A percentile compares a stretch with the other conserved stretches of the same genome.
Conservation (phyloP, 768 basidiomycete genomes). For the Lactifluus volemus region DNA sequence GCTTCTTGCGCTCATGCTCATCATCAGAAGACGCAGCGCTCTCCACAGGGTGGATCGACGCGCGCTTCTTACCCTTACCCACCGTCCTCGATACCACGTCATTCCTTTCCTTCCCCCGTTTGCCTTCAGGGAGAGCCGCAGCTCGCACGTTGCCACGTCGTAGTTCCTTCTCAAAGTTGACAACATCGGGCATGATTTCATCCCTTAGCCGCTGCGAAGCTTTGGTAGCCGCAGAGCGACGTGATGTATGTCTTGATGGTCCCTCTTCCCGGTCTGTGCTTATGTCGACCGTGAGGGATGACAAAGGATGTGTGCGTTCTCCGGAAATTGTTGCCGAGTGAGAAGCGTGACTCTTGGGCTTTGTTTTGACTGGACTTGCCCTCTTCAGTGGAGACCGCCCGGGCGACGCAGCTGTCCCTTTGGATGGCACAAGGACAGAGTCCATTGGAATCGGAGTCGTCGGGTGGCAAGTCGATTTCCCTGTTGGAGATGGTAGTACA, state of each 20-base stretch:
- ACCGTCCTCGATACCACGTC: constrained; percentile 8
- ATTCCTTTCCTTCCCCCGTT: constrained; percentile 20
- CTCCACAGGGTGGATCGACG: constrained; percentile 18
- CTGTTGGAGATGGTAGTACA: constrained; percentile 8
- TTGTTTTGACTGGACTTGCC: constrained; percentile 6
- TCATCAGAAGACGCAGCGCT: constrained; percentile 4
- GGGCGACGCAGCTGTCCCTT: constrained; percentile 1
- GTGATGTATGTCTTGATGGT: constrained; percentile 20
- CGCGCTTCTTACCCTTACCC: constrained; percentile 26
- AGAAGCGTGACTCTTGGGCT: not conserved
- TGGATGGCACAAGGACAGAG: constrained; percentile 17
- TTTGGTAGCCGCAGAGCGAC: constrained; percentile 46
- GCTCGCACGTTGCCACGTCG: constrained; percentile 29
- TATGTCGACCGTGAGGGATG: constrained; percentile 19
- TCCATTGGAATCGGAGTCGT: constrained; percentile 5
- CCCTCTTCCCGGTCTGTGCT: constrained; percentile 14
- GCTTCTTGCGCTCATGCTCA: constrained; percentile 13
- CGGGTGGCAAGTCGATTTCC: constrained; percentile 1
- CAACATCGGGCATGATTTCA: constrained; percentile 68
- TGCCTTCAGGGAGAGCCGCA: constrained; percentile 20
- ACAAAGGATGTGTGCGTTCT: not conserved
- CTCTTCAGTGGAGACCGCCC: constrained; percentile 6
- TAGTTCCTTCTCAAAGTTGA: constrained; percentile 61
- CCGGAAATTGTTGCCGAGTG: not conserved
- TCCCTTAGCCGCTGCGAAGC: constrained; percentile 38